Conservation (phyloP, 2,329 filamentous ascomycete species). For the Alternaria arborescens region DNA sequence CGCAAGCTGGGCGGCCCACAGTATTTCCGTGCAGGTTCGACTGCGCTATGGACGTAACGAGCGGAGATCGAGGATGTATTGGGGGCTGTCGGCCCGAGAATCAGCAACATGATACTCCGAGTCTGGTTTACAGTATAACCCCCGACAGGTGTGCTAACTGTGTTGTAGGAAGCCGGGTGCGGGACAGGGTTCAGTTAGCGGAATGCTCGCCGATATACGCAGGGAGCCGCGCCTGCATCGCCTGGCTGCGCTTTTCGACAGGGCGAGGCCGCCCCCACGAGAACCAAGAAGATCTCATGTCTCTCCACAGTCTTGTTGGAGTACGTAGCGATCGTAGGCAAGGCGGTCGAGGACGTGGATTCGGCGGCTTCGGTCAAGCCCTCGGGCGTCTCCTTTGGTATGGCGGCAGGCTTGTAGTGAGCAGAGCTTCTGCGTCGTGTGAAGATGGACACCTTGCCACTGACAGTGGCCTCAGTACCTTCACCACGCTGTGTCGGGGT, state of each 20-base stretch:
- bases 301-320: not conserved
- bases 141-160: not conserved
- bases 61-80: not conserved
- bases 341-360: conserved; percentile 1
- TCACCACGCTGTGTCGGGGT: not conserved
- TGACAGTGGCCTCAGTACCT: not conserved
- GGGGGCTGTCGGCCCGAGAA: not conserved
- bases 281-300: not conserved
- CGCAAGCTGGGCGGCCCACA: not conserved
- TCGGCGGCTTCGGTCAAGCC: conserved; percentile 7
- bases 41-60: not conserved
- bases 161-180: not conserved
- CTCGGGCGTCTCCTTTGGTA: conserved; percentile 1
- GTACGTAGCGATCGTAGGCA: not conserved
- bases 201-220: not conserved
- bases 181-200: not conserved
- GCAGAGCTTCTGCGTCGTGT: not conserved
- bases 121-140: not conserved
- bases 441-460: not conserved
- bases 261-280: not conserved
- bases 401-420: not conserved
- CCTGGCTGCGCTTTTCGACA: not conserved
- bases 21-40: not conserved
- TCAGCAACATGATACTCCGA: not conserved
- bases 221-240: not conserved